Evolutionary conservation across 2,329 filamentous ascomycete species (phyloP), one percentile per base, ranked within the genome.

Genomic region (Talaromyces atroroseus): DNA sequence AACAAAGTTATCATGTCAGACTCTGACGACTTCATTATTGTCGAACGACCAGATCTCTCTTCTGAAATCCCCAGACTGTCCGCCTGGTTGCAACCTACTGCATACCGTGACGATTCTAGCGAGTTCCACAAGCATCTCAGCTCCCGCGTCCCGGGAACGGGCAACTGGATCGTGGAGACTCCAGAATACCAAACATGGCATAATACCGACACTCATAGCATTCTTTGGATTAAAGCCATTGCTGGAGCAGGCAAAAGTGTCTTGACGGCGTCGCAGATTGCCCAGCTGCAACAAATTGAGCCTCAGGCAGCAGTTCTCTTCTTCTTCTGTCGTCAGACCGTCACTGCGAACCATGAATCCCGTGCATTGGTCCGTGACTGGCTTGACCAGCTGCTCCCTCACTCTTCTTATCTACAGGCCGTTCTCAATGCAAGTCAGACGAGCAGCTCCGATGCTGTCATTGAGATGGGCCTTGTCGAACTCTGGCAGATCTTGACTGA

Each of bases 371-470:
- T 60, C 12, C 48, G 59, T 11, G 59, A 61, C 46, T 61, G 54
- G 53, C 20, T 58, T 3, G 32, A 46, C 18, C 53, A 59, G 34
- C 6, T 56, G 21, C 47, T 59, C 14, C 29, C 21, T 18, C 36
- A 26, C 26, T 42, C 29, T 2, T 21, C 32, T 26, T 40, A 23
- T 61, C 66, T 55, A 72, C 71, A 5, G 76, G 59, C 0, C 12
- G 36, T 23, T 12, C 40, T 54, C 11, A 47, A 5, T 23, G 18
- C 51, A 3, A n/a, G 40, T 45, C 24, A 11, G 23, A 32, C 26
- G n/a, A n/a, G 11, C 10, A 46, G 47, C 11, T 14, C 49, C 1
- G 1, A 8, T 18, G 16, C 40, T 12, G 10, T 56, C 1, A 24
- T n/a, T 1, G 36, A 54, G 12, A 21, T 49, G n/a, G 51, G 55